phyloP scores from a whole-genome alignment of 306 rosid species.

The Quercus dentata region DNA sequence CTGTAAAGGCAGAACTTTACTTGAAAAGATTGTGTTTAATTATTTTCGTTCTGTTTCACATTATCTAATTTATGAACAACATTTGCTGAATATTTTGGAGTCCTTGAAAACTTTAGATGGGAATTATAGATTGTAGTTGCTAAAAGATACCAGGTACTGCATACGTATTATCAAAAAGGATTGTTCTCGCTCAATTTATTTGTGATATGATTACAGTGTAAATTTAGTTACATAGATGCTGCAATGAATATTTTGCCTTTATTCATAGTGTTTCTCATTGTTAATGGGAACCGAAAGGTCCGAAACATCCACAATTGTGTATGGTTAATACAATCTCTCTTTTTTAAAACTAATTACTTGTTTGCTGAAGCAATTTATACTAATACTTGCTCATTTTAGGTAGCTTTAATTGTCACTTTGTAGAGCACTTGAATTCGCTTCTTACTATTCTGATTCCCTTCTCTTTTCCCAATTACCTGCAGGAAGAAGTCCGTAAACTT shows the following conservation, averaged over 20 bases:
- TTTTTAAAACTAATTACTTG: not conserved
- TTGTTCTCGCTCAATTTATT: constrained; percentile 13
- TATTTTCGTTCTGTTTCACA: constrained; percentile 11
- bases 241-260: not conserved
- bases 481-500: constrained; percentile 88
- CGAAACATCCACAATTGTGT: not conserved
- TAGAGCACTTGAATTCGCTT: not conserved
- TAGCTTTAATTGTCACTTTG: too few species aligned
- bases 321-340: not conserved
- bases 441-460: not conserved
- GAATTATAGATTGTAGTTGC: not conserved
- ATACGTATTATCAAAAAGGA: not conserved
- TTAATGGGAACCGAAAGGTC: not conserved
- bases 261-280: not conserved
- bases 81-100: not conserved
- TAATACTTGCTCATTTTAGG: not conserved
- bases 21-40: not conserved
- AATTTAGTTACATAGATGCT: not conserved
- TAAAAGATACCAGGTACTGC: constrained; percentile 12
- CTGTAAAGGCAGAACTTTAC: not conserved
- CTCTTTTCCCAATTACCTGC: constrained; percentile 22
- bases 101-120: not conserved
- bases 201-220: not conserved
- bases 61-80: not conserved
- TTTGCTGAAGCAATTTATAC: not conserved